Evolutionary conservation across 495 filamentous ascomycete genomes (phyloP).

Genomic region (Lichenothelia convexa): DNA sequence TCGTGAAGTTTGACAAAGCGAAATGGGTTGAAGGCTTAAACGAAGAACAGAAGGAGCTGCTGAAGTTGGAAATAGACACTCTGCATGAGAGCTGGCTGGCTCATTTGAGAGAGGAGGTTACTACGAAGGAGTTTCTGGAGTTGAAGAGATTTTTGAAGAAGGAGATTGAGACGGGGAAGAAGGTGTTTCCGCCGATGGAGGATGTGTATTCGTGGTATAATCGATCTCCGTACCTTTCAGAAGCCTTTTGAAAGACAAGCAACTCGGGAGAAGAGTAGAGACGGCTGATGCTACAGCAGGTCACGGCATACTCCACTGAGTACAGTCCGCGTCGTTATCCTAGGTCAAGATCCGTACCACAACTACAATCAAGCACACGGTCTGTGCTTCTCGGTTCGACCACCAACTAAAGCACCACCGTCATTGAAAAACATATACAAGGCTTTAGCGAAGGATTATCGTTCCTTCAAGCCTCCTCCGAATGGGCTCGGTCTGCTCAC

Average conservation of each 20-base stretch:
- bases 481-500: slow-evolving; percentile 63
- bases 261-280: too few species aligned
- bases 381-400: slow-evolving; percentile 80
- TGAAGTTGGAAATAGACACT: slow-evolving; percentile 79
- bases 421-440: slow-evolving; percentile 86
- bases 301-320: slow-evolving; percentile 77
- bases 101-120: slow-evolving; percentile 66
- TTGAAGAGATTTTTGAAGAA: slow-evolving; percentile 73
- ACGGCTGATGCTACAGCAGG: slow-evolving; percentile 30
- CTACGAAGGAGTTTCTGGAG: slow-evolving; percentile 57
- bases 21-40: slow-evolving; percentile 69
- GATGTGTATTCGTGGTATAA: slow-evolving; percentile 89
- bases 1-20: slow-evolving; percentile 59
- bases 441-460: slow-evolving; percentile 71
- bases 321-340: slow-evolving; percentile 71
- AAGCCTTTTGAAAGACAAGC: background rate
- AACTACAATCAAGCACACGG: slow-evolving; percentile 91
- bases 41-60: slow-evolving; percentile 59
- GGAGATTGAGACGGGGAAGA: slow-evolving; percentile 54
- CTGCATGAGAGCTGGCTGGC: slow-evolving; percentile 80
- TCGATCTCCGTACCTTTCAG: background rate
- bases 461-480: slow-evolving; percentile 52
- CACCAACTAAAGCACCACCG: slow-evolving; percentile 72
- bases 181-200: slow-evolving; percentile 63
- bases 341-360: slow-evolving; percentile 96